Evolutionary conservation across 192 early-diverging fungal species (phyloP), one percentile per base, ranked within the genome.

Genomic region (Dispira parvispora): DNA sequence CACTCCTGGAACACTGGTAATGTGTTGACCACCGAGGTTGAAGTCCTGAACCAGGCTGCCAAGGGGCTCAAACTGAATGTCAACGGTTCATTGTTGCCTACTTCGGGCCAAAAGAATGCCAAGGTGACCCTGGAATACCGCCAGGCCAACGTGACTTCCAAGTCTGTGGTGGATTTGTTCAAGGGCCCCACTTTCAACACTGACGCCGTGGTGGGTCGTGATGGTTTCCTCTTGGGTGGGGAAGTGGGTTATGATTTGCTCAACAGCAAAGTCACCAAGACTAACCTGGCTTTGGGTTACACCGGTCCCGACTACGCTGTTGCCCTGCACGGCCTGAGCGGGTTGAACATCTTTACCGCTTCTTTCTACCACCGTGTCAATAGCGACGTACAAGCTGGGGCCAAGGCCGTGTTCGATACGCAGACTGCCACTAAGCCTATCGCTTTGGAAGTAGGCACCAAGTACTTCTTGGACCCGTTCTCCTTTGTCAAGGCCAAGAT

Each of bases 321-420:
- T 63, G 77, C 91, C 58, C 73, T 99, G 56, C 87, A 91, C 71
- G 90, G 91, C 74, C 82, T 83, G 69, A 92, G 94, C 86, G 87
- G 86, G 43, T 81, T 97, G 70, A 82, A 78, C 79, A 68, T 82
- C 69, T 94, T 90, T 80, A 76, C 94, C 65, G 87, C 91, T 57
- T 88, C 92, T 12, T 95, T 94, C 88, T 96, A 87, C 87, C 96
- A 99, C 82, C 88, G 89, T 65, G 89, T 99, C 62, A 88, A 80
- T 71, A 58, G 80, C 64, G 82, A 86, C 57, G 83, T 98, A 68
- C 94, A 99, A 78, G 93, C 92, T 64, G 94, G 91, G 73, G 95
- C 86, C 63, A 88, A 88, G 70, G 92, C 94, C 62, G 78, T 85
- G 66, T 99, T 91, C 85, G 84, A 89, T 69, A 81, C 86, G 74